phyloP scores from a whole-genome alignment of 2,329 filamentous ascomycete species.

The Claviceps cyperi region DNA sequence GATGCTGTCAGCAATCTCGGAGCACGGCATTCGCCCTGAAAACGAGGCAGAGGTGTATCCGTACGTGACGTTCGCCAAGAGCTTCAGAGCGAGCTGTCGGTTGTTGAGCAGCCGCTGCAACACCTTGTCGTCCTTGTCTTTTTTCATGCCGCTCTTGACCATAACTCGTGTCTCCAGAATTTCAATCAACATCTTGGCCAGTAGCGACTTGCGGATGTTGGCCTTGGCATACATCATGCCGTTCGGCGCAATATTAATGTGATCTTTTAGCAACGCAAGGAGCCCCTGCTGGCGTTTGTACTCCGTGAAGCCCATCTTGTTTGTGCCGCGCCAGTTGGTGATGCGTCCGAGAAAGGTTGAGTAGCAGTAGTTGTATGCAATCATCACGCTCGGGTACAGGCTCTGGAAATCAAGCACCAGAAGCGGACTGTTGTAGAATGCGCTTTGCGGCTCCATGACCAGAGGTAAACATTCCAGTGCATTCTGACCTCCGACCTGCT shows the following conservation, averaged over 20 bases:
- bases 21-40: slow-evolving; percentile 93
- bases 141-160: slow-evolving; percentile 95
- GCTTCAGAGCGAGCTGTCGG: slow-evolving; percentile 80
- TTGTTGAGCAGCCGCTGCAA: slow-evolving; percentile 85
- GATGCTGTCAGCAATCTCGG: slow-evolving; percentile 95
- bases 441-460: slow-evolving; percentile 94
- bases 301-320: slow-evolving; percentile 89
- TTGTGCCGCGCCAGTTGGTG: slow-evolving; percentile 72
- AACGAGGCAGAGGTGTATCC: slow-evolving; percentile 96
- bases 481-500: slow-evolving; percentile 88
- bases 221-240: slow-evolving; percentile 91
- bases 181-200: slow-evolving; percentile 93
- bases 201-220: slow-evolving; percentile 71
- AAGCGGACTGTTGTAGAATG: slow-evolving; percentile 80
- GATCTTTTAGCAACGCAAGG: slow-evolving; percentile 62
- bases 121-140: slow-evolving; percentile 73
- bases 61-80: slow-evolving; percentile 98
- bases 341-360: slow-evolving; percentile 88
- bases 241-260: slow-evolving; percentile 88
- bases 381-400: slow-evolving; percentile 94
- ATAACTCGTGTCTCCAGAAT: slow-evolving; percentile 93
- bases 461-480: slow-evolving; percentile 86
- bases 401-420: slow-evolving; percentile 93
- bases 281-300: slow-evolving; percentile 66
- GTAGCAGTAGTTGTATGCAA: slow-evolving; percentile 98